phyloP scores from a whole-genome alignment of 176 grass and related monocot genomes.

The Zea luxurians region DNA sequence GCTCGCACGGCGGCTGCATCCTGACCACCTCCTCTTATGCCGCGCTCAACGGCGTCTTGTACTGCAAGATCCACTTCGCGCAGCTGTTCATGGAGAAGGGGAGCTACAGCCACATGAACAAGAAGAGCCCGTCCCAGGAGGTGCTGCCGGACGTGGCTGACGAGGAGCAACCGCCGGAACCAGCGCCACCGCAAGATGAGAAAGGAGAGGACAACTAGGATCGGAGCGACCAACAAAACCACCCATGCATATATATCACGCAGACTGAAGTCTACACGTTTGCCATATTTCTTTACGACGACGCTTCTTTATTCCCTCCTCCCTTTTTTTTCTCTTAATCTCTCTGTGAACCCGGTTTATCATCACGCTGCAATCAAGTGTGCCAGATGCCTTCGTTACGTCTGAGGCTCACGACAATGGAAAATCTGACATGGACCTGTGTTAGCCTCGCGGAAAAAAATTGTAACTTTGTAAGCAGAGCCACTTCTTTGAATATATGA shows the following conservation, averaged over 20 bases:
- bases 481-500: background rate
- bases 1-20: constrained; percentile 77
- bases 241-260: background rate
- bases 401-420: constrained; percentile 36
- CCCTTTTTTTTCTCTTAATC: no score
- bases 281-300: background rate
- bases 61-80: constrained; percentile 93
- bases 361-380: constrained; percentile 41
- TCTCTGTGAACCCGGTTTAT: constrained; percentile 35
- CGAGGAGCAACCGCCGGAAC: constrained; percentile 32
- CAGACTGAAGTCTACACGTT: background rate
- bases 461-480: constrained; percentile 29
- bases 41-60: constrained; percentile 85
- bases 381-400: constrained; percentile 19
- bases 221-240: background rate
- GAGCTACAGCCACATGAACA: constrained; percentile 90
- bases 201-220: constrained; percentile 52
- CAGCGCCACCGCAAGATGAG: constrained; percentile 25
- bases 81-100: constrained; percentile 99
- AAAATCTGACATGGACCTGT: constrained; percentile 28
- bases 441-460: constrained; percentile 4
- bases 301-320: background rate
- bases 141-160: constrained; percentile 39
- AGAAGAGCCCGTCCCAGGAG: constrained; percentile 53
- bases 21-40: constrained; percentile 87